A percentile compares a stretch with the other conserved stretches of the same genome.
These are phyloP conservation scores for Helenozyma rhizophorensis DNA, from an alignment of 805 yeast species.

Conservation along the genomic window DNA sequence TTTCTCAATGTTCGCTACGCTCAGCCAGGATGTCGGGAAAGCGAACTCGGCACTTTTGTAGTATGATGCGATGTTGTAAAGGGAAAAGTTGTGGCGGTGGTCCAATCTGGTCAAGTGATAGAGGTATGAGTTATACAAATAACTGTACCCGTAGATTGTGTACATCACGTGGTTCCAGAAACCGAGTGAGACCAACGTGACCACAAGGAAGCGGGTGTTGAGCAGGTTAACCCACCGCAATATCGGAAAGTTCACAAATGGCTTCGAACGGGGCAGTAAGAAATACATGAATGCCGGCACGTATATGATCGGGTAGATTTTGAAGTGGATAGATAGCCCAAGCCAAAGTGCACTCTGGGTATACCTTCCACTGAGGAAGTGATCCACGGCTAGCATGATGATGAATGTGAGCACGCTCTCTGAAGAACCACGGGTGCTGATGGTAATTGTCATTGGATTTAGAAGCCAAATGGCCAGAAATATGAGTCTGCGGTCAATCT, in stretches of 20 bases:
- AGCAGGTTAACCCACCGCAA: constrained; percentile 35
- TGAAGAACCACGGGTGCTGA: constrained; percentile 89
- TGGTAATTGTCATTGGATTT: constrained; percentile 93
- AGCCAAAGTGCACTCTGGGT: constrained; percentile 41
- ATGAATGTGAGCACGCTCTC: constrained; percentile 84
- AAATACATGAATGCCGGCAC: constrained; percentile 63
- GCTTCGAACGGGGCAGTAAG: constrained; percentile 23
- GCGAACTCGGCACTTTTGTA: constrained; percentile 42
- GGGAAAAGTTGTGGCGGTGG: constrained; percentile 92
- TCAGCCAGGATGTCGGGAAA: constrained; percentile 2
- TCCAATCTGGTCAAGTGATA: constrained; percentile 83
- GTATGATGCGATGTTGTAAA: constrained; percentile 74
- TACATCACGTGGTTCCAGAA: constrained; percentile 59
- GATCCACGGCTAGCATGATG: constrained; percentile 43
- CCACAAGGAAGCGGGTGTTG: constrained; percentile 24
- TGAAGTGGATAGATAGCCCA: constrained; percentile 85
- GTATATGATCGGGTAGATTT: constrained; percentile 88
- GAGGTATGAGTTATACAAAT: constrained; percentile 69
- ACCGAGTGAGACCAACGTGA: constrained; percentile 41
- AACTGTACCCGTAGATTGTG: constrained; percentile 65
- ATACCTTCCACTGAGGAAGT: constrained; percentile 30
- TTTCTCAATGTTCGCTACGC: constrained; percentile 44
- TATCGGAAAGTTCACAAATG: constrained; percentile 23
- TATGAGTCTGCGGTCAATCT: constrained; percentile 14
- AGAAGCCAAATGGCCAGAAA: constrained; percentile 71